Evolutionary conservation across 31 red algal species (phyloP).

Genomic region (Bonnemaisonia californica): DNA sequence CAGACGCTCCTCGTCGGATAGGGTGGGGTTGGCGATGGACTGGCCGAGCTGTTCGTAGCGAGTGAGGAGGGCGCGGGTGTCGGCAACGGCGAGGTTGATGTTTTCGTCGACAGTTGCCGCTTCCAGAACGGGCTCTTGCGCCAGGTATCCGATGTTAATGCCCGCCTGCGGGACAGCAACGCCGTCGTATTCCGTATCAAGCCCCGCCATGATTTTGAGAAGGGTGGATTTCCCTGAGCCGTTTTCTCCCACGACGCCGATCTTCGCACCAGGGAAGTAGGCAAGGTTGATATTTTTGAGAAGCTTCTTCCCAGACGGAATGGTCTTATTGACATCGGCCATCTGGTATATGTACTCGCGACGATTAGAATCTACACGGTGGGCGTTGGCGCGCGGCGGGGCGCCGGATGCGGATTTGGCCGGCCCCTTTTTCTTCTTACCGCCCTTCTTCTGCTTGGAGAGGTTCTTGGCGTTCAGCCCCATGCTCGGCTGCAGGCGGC

Average conservation of each 20-base stretch:
- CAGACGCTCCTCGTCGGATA: constrained; percentile 40
- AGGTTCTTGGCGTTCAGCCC: constrained; percentile 77
- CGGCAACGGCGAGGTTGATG: constrained; percentile 61
- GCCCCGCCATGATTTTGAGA: constrained; percentile 87
- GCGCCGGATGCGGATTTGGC: not conserved
- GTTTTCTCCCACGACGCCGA: constrained; percentile 92
- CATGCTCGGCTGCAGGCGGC: constrained; percentile 13
- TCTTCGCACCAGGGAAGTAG: constrained; percentile 92
- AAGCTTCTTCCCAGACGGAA: constrained; percentile 72
- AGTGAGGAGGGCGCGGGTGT: constrained; percentile 24
- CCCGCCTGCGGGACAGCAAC: constrained; percentile 68
- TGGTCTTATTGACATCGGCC: constrained; percentile 63
- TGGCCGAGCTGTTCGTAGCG: constrained; percentile 47
- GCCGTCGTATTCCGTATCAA: constrained; percentile 90
- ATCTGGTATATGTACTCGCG: constrained; percentile 92
- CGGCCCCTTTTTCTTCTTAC: constrained; percentile 47
- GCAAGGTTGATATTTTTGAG: constrained; percentile 90
- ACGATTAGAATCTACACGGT: constrained; percentile 77
- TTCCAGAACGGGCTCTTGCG: constrained; percentile 87
- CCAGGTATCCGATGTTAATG: constrained; percentile 77
- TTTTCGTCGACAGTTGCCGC: constrained; percentile 80
- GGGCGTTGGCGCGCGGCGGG: constrained; percentile 57
- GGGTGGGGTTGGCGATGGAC: constrained; percentile 27
- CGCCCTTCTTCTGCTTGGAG: constrained; percentile 62
- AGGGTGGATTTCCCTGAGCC: constrained; percentile 90